Evolutionary conservation across 78 protist species (phyloP), one percentile per base, ranked within the genome.

Genomic region (Monocercomonoides exilis): DNA sequence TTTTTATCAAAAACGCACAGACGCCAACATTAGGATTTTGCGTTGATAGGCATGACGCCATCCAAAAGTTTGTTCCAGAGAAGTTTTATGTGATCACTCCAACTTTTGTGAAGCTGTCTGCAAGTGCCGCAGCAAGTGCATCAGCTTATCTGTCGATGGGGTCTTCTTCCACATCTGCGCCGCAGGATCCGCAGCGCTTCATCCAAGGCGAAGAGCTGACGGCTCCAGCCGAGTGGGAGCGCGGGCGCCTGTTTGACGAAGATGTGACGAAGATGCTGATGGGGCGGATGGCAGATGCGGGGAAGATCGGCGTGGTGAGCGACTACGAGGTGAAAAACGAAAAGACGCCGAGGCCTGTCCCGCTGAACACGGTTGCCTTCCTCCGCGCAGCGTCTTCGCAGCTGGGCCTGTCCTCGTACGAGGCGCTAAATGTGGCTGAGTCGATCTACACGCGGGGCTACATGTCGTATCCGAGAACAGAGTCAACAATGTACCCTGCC

Each of bases 391-490:
- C 89, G 33, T 88, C 91, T 29, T 3, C 43, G 3, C 6, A 6
- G 11, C 86, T 89, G 34, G 80, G 91, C 32, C 0, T 91, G 29
- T 77, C 90, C 4, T 85, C 92, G 1, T 46, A 88, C 3, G 5
- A 44, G 29, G 81, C 95, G 38, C 86, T 93, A 90, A 35, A 0
- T 2, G 0, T 84, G 86, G 86, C 86, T 29, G 86, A 84, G 46
- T 81, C 43, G 1, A 85, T 93, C 42, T 93, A 91, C 85, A 33
- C 87, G 32, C 2, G 4, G 2, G 95, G 95, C 3, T 77, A 3
- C 79, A 54, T 89, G 45, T 44, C 85, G 41, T 93, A 93, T 54
- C 95, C 95, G 1, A 44, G 96, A 42, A 90, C 93, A 0, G 96
- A 92, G 63, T 77, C 87, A 81, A 90, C 87, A 34, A 41, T 43